These are phyloP conservation scores for Verticillium nonalfalfae DNA, from an alignment of 2,329 filamentous ascomycete species.

Conservation along the genomic window DNA sequence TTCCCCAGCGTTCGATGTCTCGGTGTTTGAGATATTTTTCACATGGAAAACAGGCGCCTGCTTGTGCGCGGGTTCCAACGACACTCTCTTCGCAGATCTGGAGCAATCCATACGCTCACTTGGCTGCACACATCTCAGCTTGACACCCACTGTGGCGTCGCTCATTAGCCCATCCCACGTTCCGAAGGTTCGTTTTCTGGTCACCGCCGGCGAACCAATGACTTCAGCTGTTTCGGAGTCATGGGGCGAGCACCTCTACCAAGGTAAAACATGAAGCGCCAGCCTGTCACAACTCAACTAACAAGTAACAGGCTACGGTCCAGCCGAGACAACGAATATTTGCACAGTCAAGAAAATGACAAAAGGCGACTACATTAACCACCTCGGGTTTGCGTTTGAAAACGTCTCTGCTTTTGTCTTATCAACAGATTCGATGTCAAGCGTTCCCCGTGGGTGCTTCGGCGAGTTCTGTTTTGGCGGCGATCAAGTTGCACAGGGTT, in stretches of 20 bases:
- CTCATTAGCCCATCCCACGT: slow-evolving; percentile 64
- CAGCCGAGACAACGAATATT: slow-evolving; percentile 83
- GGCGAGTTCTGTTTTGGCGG: slow-evolving; percentile 87
- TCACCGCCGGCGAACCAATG: slow-evolving; percentile 76
- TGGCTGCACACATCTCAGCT: slow-evolving; percentile 69
- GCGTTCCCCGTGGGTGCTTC: slow-evolving; percentile 63
- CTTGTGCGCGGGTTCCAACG: slow-evolving; percentile 69
- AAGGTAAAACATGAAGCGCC: slow-evolving; percentile 38
- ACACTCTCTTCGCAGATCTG: slow-evolving; percentile 67
- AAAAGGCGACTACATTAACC: slow-evolving; percentile 54
- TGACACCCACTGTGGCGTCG: slow-evolving; percentile 80
- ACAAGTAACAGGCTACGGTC: slow-evolving; percentile 56
- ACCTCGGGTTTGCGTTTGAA: slow-evolving; percentile 67
- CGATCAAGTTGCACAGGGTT: slow-evolving; percentile 71
- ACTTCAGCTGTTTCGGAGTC: slow-evolving; percentile 61
- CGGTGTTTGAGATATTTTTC: slow-evolving; percentile 87
- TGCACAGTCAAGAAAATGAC: slow-evolving; percentile 67
- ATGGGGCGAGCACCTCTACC: slow-evolving; percentile 67
- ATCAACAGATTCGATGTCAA: slow-evolving; percentile 31
- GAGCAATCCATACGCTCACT: slow-evolving; percentile 60
- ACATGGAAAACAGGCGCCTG: slow-evolving; percentile 74
- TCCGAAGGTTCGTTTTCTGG: slow-evolving; percentile 66
- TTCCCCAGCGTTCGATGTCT: slow-evolving; percentile 81
- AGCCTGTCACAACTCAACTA: no score
- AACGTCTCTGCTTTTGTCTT: slow-evolving; percentile 74